These are phyloP conservation scores for Kazachstania sp. DNA, from an alignment of 1,139 yeast species.

Conservation along the genomic window DNA sequence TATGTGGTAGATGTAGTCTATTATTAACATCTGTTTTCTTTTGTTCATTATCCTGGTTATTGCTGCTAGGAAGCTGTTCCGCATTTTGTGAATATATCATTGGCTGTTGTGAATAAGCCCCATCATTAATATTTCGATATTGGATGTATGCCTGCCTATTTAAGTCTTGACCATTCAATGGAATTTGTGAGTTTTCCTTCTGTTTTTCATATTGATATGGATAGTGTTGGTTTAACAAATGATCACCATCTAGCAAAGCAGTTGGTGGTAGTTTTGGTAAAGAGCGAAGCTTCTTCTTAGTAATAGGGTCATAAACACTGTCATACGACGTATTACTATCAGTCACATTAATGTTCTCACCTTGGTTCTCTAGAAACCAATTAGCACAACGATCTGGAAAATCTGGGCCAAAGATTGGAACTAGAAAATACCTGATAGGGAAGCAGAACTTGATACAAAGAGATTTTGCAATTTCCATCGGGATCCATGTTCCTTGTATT, in stretches of 20 bases:
- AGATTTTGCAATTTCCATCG: conserved; percentile 58
- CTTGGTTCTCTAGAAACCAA: conserved; percentile 5
- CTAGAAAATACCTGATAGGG: conserved; percentile 61
- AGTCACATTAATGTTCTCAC: not conserved
- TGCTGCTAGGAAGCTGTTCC: not conserved
- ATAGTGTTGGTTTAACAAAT: not conserved
- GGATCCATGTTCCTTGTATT: conserved; percentile 94
- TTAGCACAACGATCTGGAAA: conserved; percentile 58
- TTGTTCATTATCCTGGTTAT: not conserved
- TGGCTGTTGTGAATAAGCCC: not conserved
- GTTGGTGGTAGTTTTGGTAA: no score
- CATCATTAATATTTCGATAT: not conserved
- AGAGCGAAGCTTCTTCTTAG: not conserved
- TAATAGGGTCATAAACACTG: not conserved
- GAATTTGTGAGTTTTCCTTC: not conserved
- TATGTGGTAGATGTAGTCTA: conserved; percentile 1
- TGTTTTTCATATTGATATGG: not conserved
- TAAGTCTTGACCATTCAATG: not conserved
- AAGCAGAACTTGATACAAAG: conserved; percentile 72
- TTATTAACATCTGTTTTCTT: not conserved
- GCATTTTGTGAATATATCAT: not conserved
- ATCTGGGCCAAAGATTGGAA: conserved; percentile 72
- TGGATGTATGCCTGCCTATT: not conserved
- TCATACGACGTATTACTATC: not conserved
- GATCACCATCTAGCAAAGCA: not conserved